phyloP scores from a whole-genome alignment of 148 eudicot species.

The Heliosperma pusillum region DNA sequence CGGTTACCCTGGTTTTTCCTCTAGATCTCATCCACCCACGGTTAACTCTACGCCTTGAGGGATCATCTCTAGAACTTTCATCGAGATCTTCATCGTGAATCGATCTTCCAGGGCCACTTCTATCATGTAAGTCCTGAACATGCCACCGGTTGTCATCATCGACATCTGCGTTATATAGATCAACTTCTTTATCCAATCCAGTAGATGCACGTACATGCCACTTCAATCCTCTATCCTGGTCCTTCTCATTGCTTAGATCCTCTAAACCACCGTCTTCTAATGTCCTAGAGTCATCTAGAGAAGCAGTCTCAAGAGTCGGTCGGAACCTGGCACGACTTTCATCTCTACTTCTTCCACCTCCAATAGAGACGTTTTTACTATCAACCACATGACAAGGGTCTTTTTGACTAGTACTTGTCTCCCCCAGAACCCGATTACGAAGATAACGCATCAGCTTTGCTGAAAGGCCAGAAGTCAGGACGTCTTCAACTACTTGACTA shows the following conservation, averaged over 20 bases:
- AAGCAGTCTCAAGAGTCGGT: conserved; percentile 48
- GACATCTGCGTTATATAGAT: conserved; percentile 35
- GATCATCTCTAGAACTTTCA: conserved; percentile 55
- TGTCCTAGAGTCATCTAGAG: conserved; percentile 51
- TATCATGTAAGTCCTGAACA: conserved; percentile 48
- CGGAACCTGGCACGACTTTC: conserved; percentile 62
- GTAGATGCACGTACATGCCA: conserved; percentile 35
- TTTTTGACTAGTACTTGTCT: conserved; percentile 47
- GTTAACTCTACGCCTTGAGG: conserved; percentile 46
- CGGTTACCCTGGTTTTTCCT: conserved; percentile 50
- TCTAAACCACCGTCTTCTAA: conserved; percentile 47
- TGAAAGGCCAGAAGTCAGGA: conserved; percentile 81
- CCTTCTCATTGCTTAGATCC: conserved; percentile 42
- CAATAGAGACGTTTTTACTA: conserved; percentile 42
- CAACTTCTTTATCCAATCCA: conserved; percentile 37
- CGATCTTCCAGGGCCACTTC: conserved; percentile 43
- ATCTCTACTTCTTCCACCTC: conserved; percentile 54
- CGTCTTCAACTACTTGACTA: conserved; percentile 88
- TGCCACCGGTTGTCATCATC: conserved; percentile 52
- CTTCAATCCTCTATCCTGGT: conserved; percentile 39
- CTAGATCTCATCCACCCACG: conserved; percentile 46
- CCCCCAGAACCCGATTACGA: conserved; percentile 71
- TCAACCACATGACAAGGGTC: conserved; percentile 48
- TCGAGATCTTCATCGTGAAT: conserved; percentile 53
- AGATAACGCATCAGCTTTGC: conserved; percentile 91